A percentile compares a stretch with the other conserved stretches of the same genome.
These are phyloP conservation scores for Nannizziopsis barbatae DNA, from an alignment of 2,329 filamentous ascomycete species.

Conservation along the genomic window DNA sequence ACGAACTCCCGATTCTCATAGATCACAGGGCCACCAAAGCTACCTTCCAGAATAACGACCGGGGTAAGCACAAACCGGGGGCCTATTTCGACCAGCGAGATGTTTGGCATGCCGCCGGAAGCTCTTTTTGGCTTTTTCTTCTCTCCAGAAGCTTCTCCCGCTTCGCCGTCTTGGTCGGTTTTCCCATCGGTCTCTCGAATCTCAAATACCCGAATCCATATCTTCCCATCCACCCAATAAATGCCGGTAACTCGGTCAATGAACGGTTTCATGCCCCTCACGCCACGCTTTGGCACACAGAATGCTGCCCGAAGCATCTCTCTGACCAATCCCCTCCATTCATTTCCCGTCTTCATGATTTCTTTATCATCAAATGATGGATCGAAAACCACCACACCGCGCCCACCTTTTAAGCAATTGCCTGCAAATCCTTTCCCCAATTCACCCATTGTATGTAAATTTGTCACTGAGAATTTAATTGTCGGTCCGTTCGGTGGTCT, in stretches of 20 bases:
- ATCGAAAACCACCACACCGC: slow-evolving; percentile 87
- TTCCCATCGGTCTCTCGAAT: slow-evolving; percentile 69
- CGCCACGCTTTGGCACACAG: slow-evolving; percentile 70
- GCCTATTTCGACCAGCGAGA: slow-evolving; percentile 83
- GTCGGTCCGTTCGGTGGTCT: slow-evolving; percentile 78
- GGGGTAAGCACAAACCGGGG: slow-evolving; percentile 87
- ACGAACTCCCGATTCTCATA: slow-evolving; percentile 98
- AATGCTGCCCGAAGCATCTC: slow-evolving; percentile 85
- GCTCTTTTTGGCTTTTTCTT: slow-evolving; percentile 30
- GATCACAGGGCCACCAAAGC: slow-evolving; percentile 90
- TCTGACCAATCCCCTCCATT: slow-evolving; percentile 49
- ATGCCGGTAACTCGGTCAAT: slow-evolving; percentile 92
- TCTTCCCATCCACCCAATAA: slow-evolving; percentile 79
- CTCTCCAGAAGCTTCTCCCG: slow-evolving; percentile 31
- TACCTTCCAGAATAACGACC: slow-evolving; percentile 88
- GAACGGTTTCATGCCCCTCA: slow-evolving; percentile 87
- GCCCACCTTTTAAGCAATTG: slow-evolving; percentile 88
- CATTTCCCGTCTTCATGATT: slow-evolving; percentile 49
- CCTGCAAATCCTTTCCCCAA: slow-evolving; percentile 72
- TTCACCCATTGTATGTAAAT: slow-evolving; percentile 90
- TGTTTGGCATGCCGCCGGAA: slow-evolving; percentile 54
- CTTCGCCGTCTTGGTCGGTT: slow-evolving; percentile 35
- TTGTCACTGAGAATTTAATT: slow-evolving; percentile 45
- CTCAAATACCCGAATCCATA: slow-evolving; percentile 94
- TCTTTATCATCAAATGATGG: slow-evolving; percentile 70